phyloP scores from a whole-genome alignment of 1,284 basidiomycete species.

The Schizophyllum commune region DNA sequence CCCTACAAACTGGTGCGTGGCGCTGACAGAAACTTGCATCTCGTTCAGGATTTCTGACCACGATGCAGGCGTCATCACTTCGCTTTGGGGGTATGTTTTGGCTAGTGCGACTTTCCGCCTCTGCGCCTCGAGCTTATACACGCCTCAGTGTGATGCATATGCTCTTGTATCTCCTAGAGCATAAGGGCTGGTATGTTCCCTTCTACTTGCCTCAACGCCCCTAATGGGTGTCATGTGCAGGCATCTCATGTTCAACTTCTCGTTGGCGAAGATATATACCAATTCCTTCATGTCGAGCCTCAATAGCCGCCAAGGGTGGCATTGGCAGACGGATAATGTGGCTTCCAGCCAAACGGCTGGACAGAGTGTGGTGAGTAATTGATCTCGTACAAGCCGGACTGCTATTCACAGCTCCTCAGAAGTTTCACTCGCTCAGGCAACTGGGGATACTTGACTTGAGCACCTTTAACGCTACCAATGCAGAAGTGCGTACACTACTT shows the following conservation, averaged over 20 bases:
- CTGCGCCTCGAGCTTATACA: slow-evolving; percentile 20
- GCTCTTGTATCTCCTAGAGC: slow-evolving; percentile 11
- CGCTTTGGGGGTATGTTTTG: slow-evolving; percentile 17
- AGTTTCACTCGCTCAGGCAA: too few species aligned
- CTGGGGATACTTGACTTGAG: too few species aligned
- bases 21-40: background rate
- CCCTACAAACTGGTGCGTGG: background rate
- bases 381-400: too few species aligned
- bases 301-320: slow-evolving; percentile 28
- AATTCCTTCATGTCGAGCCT: slow-evolving; percentile 35
- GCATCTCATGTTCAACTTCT: slow-evolving; percentile 34
- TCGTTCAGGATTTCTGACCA: background rate
- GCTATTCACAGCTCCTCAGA: too few species aligned
- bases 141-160: background rate
- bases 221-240: slow-evolving; percentile 11
- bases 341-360: too few species aligned
- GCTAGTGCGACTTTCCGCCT: slow-evolving; percentile 23
- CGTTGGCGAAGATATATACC: slow-evolving; percentile 34
- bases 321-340: slow-evolving; percentile 7
- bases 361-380: too few species aligned
- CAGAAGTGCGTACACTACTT: too few species aligned
- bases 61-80: slow-evolving; percentile 20
- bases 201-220: background rate
- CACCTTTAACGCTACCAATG: too few species aligned
- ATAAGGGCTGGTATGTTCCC: slow-evolving; percentile 20